Evolutionary conservation across 768 basidiomycete species (phyloP), one percentile per base, ranked within the genome.

Genomic region (Lanmaoa rubissima): DNA sequence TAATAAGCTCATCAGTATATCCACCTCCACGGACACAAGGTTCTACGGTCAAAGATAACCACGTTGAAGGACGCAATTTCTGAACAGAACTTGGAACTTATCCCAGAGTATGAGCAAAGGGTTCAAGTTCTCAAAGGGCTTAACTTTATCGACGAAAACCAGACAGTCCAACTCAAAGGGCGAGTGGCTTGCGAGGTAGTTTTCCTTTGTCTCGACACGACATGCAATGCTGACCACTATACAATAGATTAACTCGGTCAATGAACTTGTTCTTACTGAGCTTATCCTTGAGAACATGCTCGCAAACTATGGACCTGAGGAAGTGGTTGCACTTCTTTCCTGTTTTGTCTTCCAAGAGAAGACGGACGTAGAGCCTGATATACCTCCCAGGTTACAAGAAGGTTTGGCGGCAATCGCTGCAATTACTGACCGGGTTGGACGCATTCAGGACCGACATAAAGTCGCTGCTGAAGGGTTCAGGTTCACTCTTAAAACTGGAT

Each of bases 281-380:
- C 83, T 99, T 49, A 96, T 99, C 53, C 81, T 98, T 50, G 97
- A 99, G 67, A 99, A 99, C 67, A 90, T 91, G 0, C 78, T 98
- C 31, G 92, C 93, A 7, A 76, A 78, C 14, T 98, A 92, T 69
- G 94, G 94, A 45, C 92, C 97, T 0, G 93, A 94, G 71, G 97
- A 98, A 74, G 93, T 96, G 49, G 97, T 96, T 40, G 95, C 97
- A 2, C 80, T 99, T 28, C 80, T 99, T 6, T 98, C 96, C 4
- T 91, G 91, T 67, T 98, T 99, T 69, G 89, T 99, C 41, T 99
- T 99, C 73, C 97, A 98, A 71, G 97, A 99, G 70, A 98, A 97
- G 76, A 94, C 94, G 14, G 94, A 97, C 9, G 78, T 86, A 9
- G 92, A 95, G 62, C 95, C 97, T 21, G 71, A 80, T 3, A 79